A percentile compares a stretch with the other conserved stretches of the same genome.
Conservation (phyloP, 306 rosid species). For the Castanea sativa region DNA sequence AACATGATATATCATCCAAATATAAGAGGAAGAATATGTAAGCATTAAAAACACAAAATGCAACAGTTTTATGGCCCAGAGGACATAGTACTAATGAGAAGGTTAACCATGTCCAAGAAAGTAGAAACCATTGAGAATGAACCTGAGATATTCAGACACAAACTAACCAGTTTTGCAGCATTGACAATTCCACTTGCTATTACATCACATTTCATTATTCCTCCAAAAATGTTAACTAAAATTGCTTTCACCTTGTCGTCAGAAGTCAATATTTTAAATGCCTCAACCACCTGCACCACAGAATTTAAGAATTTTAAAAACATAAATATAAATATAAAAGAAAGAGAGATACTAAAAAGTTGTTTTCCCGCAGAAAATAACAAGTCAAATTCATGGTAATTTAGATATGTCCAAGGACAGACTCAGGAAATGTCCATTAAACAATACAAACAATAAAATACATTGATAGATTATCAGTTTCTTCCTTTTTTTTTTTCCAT, state of each 20-base stretch:
- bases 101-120: background rate
- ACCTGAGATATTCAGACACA: background rate
- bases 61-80: slow-evolving; percentile 5
- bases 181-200: slow-evolving; percentile 98
- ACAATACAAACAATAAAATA: background rate
- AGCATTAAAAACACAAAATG: background rate
- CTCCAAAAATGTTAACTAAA: slow-evolving; percentile 97
- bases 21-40: background rate
- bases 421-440: background rate
- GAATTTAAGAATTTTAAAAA: slow-evolving; percentile 18
- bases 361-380: background rate
- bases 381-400: background rate
- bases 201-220: slow-evolving; percentile 97
- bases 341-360: background rate
- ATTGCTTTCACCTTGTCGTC: slow-evolving; percentile 97
- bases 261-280: slow-evolving; percentile 93
- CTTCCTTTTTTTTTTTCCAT: too few relatives aligned
- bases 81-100: slow-evolving; percentile 6
- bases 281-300: slow-evolving; percentile 81
- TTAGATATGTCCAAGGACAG: background rate
- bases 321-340: too few relatives aligned
- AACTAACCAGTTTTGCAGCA: slow-evolving; percentile 86
- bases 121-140: background rate
- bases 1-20: background rate
- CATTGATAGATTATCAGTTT: too few relatives aligned